Evolutionary conservation across 805 yeast genomes (phyloP).

Genomic region (Peterozyma toletana): DNA sequence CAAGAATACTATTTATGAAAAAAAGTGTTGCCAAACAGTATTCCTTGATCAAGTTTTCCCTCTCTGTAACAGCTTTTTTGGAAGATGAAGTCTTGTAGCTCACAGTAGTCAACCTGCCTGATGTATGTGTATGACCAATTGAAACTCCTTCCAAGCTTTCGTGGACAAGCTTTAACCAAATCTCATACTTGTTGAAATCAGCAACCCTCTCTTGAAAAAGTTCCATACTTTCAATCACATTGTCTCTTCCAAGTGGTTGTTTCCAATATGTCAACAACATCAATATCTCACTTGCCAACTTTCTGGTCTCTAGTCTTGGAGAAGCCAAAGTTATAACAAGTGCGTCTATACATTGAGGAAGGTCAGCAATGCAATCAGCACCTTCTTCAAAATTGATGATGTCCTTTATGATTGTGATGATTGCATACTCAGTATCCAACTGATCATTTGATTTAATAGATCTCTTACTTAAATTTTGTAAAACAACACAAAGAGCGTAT

Average conservation of each 20-base stretch:
- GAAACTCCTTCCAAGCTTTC: conserved; percentile 43
- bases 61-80: no score
- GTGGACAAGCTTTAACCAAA: conserved; percentile 65
- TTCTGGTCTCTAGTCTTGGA: conserved; percentile 67
- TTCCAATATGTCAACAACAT: conserved; percentile 33
- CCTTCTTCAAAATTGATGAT: conserved; percentile 60
- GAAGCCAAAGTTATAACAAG: conserved; percentile 70
- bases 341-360: conserved; percentile 44
- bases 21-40: conserved; percentile 67
- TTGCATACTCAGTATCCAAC: conserved; percentile 61
- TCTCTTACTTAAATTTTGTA: conserved; percentile 43
- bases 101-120: not conserved
- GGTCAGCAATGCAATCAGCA: conserved; percentile 45
- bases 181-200: conserved; percentile 46
- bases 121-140: not conserved
- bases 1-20: conserved; percentile 47
- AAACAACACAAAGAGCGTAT: conserved; percentile 59
- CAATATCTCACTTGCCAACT: conserved; percentile 72
- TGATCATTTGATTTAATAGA: conserved; percentile 37
- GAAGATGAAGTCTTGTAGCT: not conserved
- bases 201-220: conserved; percentile 24
- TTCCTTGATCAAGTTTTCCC: conserved; percentile 17
- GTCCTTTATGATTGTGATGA: conserved; percentile 74
- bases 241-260: conserved; percentile 21
- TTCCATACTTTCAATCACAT: conserved; percentile 24